Evolutionary conservation across 1,139 yeast genomes (phyloP).

Genomic region (Yamadazyma diddensiae): DNA sequence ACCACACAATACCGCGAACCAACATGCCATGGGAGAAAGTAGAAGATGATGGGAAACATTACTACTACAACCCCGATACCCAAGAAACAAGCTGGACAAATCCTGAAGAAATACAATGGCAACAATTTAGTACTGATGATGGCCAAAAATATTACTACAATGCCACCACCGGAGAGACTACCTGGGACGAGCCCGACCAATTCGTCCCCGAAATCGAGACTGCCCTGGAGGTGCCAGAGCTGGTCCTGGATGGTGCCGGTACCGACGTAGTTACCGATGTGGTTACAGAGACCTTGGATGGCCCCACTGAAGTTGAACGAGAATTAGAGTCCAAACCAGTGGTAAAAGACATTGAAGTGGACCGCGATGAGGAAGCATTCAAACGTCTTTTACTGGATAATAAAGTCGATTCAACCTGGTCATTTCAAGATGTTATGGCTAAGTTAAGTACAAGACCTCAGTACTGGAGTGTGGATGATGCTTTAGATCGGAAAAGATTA

Average conservation of each 20-base stretch:
- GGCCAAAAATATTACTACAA: conserved; percentile 75
- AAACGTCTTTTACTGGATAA: conserved; percentile 49
- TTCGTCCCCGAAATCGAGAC: conserved; percentile 11
- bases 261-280: no score
- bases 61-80: conserved; percentile 67
- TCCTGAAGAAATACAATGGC: conserved; percentile 65
- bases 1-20: not conserved
- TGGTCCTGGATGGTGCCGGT: not conserved
- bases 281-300: conserved; percentile 6
- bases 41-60: conserved; percentile 65
- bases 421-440: conserved; percentile 68
- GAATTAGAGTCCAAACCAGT: conserved; percentile 9
- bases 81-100: conserved; percentile 80
- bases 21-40: conserved; percentile 62
- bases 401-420: conserved; percentile 70
- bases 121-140: conserved; percentile 61
- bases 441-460: conserved; percentile 55
- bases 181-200: conserved; percentile 75
- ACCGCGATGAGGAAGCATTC: conserved; percentile 25
- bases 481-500: conserved; percentile 55
- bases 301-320: conserved; percentile 5
- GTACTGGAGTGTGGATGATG: conserved; percentile 68
- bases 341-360: conserved; percentile 4
- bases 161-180: conserved; percentile 59
- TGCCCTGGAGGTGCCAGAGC: conserved; percentile 6